Conservation (phyloP, 1,139 yeast species). For the Sugiyamaella xylanicola region DNA sequence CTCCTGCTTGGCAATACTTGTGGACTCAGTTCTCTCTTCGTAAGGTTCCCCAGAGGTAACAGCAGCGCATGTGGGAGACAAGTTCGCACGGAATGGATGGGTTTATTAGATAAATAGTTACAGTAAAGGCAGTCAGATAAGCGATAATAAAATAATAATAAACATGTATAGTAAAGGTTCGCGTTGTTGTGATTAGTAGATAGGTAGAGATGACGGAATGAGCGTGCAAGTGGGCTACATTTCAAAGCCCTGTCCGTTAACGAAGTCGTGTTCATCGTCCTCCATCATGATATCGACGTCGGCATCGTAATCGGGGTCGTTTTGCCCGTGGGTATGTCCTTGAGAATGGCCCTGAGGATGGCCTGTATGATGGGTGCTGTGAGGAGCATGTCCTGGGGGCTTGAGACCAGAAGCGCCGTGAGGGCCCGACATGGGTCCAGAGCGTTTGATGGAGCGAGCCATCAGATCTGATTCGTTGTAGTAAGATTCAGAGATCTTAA, state of each 20-base stretch:
- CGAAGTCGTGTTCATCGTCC: constrained; percentile 71
- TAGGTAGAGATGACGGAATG: background rate
- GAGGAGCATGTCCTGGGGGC: constrained; percentile 36
- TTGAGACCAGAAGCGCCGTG: constrained; percentile 20
- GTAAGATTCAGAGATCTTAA: constrained; percentile 39
- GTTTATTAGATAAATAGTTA: constrained; percentile 1
- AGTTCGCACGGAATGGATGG: too few relatives aligned
- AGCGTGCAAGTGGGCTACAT: constrained; percentile 45
- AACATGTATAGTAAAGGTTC: constrained; percentile 3
- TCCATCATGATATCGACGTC: constrained; percentile 55
- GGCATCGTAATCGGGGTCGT: constrained; percentile 49
- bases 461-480: constrained; percentile 32
- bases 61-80: background rate
- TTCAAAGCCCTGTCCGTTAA: constrained; percentile 81
- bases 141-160: background rate
- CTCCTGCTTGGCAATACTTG: too few relatives aligned
- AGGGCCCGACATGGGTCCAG: constrained; percentile 38
- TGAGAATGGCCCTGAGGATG: background rate
- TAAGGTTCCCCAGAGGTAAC: background rate
- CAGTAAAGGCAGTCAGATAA: background rate
- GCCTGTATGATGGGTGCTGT: too few relatives aligned
- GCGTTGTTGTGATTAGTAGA: background rate
- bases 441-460: constrained; percentile 27
- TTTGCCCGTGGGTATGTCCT: constrained; percentile 2
- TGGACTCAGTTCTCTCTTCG: too few relatives aligned